A percentile compares a stretch with the other conserved stretches of the same genome.
These are phyloP conservation scores for Syzygium aqueum DNA, from an alignment of 345 rosid species.

Conservation along the genomic window DNA sequence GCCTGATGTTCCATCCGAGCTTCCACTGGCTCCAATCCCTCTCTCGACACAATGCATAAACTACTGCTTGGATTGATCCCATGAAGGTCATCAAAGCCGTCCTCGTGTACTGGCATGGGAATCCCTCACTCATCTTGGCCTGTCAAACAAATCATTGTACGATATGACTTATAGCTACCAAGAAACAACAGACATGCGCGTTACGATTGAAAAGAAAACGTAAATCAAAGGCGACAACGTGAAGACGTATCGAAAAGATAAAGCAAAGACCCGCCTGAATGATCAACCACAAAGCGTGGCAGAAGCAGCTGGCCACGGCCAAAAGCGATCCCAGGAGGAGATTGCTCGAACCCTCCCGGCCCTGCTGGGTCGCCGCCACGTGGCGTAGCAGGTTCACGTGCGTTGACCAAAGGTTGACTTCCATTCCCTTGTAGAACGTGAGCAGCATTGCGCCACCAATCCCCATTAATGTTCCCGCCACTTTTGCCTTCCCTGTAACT, in stretches of 20 bases:
- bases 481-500: slow-evolving; percentile 52
- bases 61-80: no score
- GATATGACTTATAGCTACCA: no score
- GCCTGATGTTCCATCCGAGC: no score
- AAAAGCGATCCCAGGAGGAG: slow-evolving; percentile 8
- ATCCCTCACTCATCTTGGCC: no score
- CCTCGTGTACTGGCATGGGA: no score
- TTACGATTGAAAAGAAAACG: no score
- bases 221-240: no score
- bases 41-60: no score
- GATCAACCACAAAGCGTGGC: slow-evolving; percentile 23
- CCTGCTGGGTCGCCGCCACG: neutral
- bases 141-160: no score
- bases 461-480: slow-evolving; percentile 62
- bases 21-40: no score
- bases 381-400: neutral
- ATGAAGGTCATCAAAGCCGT: no score
- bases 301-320: slow-evolving; percentile 11
- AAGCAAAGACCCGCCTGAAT: slow-evolving; percentile 27
- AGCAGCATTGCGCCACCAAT: slow-evolving; percentile 84
- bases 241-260: neutral
- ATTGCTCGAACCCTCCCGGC: neutral
- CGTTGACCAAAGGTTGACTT: neutral
- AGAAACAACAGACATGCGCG: no score
- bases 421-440: slow-evolving; percentile 70